Conservation (phyloP, 345 rosid genomes). For the Citrus cavaleriei region DNA sequence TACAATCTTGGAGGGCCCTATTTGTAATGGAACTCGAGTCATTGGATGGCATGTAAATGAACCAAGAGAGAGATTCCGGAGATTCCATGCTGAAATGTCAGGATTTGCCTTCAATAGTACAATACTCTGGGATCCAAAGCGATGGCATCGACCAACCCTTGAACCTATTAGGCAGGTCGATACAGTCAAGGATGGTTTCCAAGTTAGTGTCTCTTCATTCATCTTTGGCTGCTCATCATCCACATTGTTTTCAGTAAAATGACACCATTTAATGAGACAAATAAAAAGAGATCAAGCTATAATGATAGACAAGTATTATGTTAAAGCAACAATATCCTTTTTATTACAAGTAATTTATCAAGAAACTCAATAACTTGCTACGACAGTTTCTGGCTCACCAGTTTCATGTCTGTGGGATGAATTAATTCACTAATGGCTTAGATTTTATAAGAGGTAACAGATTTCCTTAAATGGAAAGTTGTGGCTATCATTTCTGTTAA, state of each 20-base stretch:
- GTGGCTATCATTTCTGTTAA: background rate
- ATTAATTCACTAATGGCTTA: background rate
- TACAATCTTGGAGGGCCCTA: slow-evolving; percentile 43
- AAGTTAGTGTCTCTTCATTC: slow-evolving; percentile 30
- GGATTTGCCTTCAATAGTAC: slow-evolving; percentile 75
- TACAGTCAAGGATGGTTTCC: slow-evolving; percentile 36
- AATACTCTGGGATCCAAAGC: slow-evolving; percentile 61
- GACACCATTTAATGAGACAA: background rate
- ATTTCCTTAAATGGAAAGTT: background rate
- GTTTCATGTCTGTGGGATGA: background rate
- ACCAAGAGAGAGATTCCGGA: slow-evolving; percentile 26
- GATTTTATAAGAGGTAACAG: background rate
- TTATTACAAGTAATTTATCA: background rate
- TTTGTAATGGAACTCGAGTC: slow-evolving; percentile 55
- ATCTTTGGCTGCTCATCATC: background rate
- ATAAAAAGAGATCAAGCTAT: background rate
- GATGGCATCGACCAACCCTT: slow-evolving; percentile 54
- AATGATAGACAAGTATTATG: background rate
- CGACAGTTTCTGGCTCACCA: background rate
- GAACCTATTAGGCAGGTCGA: slow-evolving; percentile 55
- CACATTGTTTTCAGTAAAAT: background rate
- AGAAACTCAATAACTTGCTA: background rate
- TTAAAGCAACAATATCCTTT: background rate
- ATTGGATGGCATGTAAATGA: slow-evolving; percentile 56
- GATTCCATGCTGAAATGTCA: slow-evolving; percentile 54